These are phyloP conservation scores for Pulveroboletus ravenelii DNA, from an alignment of 768 basidiomycete species.

Conservation along the genomic window DNA sequence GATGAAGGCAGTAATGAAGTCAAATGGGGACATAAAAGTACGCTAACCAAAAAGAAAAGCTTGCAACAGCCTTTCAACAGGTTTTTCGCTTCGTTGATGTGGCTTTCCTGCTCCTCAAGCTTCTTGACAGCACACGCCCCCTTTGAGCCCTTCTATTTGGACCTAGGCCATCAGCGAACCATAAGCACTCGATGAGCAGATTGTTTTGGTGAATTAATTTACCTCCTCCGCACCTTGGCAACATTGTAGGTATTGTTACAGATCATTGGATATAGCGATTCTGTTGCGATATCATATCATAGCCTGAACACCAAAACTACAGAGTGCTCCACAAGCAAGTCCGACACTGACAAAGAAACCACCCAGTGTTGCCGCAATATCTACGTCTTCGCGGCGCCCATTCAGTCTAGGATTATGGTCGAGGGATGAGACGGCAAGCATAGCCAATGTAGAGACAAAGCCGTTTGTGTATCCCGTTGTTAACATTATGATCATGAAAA, in stretches of 20 bases:
- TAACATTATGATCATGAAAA: slow-evolving; percentile 72
- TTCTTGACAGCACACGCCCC: too few species aligned
- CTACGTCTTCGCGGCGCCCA: slow-evolving; percentile 71
- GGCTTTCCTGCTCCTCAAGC: too few species aligned
- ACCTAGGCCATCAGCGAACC: too few species aligned
- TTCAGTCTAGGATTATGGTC: slow-evolving; percentile 72
- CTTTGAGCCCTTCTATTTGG: too few species aligned
- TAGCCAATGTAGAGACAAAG: slow-evolving; percentile 68
- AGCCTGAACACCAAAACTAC: slow-evolving; percentile 75
- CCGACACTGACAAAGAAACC: slow-evolving; percentile 78
- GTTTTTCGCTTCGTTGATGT: too few species aligned
- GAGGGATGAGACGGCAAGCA: slow-evolving; percentile 80
- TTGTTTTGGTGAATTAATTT: too few species aligned
- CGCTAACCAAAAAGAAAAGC: too few species aligned
- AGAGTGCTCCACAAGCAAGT: slow-evolving; percentile 67
- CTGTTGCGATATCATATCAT: slow-evolving; percentile 44
- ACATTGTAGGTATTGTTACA: background rate
- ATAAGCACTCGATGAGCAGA: too few species aligned
- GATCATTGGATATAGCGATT: background rate
- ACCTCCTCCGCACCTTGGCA: too few species aligned
- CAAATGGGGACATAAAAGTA: too few species aligned
- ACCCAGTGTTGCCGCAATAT: slow-evolving; percentile 77
- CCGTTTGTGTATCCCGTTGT: slow-evolving; percentile 78
- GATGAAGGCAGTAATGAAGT: too few species aligned
- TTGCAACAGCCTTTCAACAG: too few species aligned